These are phyloP conservation scores for Neurospora pannonica DNA, from an alignment of 495 filamentous ascomycete genomes.

Conservation along the genomic window DNA sequence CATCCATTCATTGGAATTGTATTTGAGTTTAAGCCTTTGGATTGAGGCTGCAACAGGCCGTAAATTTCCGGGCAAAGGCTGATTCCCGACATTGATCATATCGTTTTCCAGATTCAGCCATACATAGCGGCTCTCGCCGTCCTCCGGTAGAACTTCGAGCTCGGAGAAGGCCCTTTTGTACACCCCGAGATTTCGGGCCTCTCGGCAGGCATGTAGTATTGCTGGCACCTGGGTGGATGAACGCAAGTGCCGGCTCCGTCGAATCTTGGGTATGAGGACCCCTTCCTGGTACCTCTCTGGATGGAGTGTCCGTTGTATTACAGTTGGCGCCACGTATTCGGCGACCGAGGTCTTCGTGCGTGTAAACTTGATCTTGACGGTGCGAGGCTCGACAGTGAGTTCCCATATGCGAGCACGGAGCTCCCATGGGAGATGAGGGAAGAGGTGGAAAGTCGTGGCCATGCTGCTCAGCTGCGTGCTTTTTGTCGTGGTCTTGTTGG, in stretches of 20 bases:
- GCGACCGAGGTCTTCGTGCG: neutral
- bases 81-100: neutral
- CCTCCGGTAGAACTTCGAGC: neutral
- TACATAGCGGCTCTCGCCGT: neutral
- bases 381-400: neutral
- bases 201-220: neutral
- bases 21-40: neutral
- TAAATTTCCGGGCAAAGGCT: neutral
- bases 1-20: neutral
- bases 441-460: neutral
- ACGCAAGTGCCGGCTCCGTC: neutral
- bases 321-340: too few species aligned
- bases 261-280: neutral
- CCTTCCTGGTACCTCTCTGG: neutral
- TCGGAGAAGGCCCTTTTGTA: neutral
- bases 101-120: neutral
- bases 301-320: neutral
- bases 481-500: neutral
- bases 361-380: neutral
- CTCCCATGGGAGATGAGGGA: neutral
- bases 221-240: neutral
- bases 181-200: neutral
- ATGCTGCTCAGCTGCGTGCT: neutral
- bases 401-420: neutral
- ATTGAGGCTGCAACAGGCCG: neutral